Evolutionary conservation across 2,329 filamentous ascomycete species (phyloP), one percentile per base, ranked within the genome.

Genomic region (Colletotrichum gigasporum): DNA sequence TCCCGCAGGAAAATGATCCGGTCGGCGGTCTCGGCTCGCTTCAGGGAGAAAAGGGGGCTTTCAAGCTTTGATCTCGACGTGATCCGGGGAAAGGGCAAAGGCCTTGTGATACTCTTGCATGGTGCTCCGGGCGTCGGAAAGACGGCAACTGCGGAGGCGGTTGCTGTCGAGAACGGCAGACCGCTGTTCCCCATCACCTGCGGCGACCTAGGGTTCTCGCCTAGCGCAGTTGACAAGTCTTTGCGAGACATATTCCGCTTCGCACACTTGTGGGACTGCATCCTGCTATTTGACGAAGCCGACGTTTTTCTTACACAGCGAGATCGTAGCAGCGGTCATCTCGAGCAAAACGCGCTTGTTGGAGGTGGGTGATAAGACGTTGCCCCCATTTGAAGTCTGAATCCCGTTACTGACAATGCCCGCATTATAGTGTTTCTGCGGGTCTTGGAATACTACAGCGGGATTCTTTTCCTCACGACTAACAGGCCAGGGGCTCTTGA

Each of bases 401-500:
- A 18, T 42, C 7, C 10, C 12, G 3, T 44, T n/a, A 16, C 48
- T 52, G 22, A 52, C 48, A 9, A n/a, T n/a, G n/a, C n/a, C n/a
- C 8, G 10, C 8, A 1, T n/a, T 24, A 24, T n/a, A 76, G 78
- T 81, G 3, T 81, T 82, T 51, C 72, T 82, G 4, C 72, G 78
- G 0, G 71, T 76, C 0, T 68, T 82, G 1, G 79, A 81, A 57
- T 81, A 80, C 67, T 81, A 79, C 56, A 64, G 69, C 2, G 79
- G 80, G 1, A 78, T 82, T 51, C 68, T 82, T 0, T 79, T 79
- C 67, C 71, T 83, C 6, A 83, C 81, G 0, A 83, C 80, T 7
- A 83, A 83, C 68, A 75, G 79, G 2, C 76, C 82, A 1, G 78
- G 79, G 1, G 70, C 71, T 5, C 75, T 83, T n/a, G 81, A 83